A percentile compares a stretch with the other conserved stretches of the same genome.
Evolutionary conservation across 345 rosid genomes (phyloP).

Genomic region (Salix arbutifolia): DNA sequence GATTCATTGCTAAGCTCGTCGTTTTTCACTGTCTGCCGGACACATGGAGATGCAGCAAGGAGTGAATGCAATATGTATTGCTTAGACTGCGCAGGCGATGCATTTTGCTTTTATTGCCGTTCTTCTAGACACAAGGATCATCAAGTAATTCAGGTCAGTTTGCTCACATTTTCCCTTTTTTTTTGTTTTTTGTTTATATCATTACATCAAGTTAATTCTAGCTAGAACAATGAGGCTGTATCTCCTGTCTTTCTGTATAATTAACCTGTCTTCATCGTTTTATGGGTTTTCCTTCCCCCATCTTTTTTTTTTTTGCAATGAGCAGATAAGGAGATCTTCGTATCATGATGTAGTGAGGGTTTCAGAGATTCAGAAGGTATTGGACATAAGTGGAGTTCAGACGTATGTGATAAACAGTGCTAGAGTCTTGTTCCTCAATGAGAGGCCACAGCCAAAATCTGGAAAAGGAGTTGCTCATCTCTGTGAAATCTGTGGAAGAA

Average conservation of each 20-base stretch:
- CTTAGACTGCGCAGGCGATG: conserved; percentile 53
- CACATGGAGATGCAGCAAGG: conserved; percentile 55
- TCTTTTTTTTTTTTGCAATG: neutral
- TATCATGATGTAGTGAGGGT: conserved; percentile 91
- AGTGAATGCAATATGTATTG: conserved; percentile 91
- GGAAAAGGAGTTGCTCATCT: conserved; percentile 51
- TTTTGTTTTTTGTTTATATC: neutral
- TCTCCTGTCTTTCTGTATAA: neutral
- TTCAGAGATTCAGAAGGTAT: conserved; percentile 60
- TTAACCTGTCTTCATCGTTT: neutral
- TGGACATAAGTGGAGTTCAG: conserved; percentile 80
- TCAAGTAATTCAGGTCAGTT: conserved; percentile 64
- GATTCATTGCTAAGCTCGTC: conserved; percentile 56
- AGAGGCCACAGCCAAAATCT: conserved; percentile 73
- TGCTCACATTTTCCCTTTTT: neutral
- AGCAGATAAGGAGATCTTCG: conserved; percentile 82
- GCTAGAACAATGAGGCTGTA: neutral
- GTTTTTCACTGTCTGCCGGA: conserved; percentile 59
- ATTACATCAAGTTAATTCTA: neutral
- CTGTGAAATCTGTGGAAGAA: conserved; percentile 78
- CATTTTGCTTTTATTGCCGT: conserved; percentile 83
- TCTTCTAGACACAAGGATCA: conserved; percentile 76
- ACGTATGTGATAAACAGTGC: conserved; percentile 92
- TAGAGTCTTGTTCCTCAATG: conserved; percentile 69
- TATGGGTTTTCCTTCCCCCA: neutral